Evolutionary conservation across 139 green algal species (phyloP).

Genomic region (Nannochloris sp.): DNA sequence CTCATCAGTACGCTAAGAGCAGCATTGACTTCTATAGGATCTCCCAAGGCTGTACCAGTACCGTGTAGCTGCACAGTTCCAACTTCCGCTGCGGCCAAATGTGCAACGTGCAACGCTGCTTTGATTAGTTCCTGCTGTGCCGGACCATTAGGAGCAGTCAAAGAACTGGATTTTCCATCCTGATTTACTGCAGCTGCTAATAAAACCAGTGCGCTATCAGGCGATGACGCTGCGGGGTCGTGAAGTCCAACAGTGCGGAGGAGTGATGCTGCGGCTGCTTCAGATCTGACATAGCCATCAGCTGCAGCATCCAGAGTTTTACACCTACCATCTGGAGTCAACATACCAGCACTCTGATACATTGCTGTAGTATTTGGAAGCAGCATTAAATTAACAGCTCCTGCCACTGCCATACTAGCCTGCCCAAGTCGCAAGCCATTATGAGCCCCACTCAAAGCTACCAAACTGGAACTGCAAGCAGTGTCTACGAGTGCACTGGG

Average conservation of each 20-base stretch:
- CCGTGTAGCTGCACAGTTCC: slow-evolving; percentile 46
- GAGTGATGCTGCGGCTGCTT: slow-evolving; percentile 37
- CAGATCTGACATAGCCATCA: slow-evolving; percentile 71
- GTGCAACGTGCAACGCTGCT: slow-evolving; percentile 27
- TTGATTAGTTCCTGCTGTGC: slow-evolving; percentile 47
- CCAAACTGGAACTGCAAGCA: slow-evolving; percentile 20
- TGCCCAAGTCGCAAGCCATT: background rate
- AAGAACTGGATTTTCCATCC: slow-evolving; percentile 34
- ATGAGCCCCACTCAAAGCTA: slow-evolving; percentile 15
- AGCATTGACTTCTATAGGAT: slow-evolving; percentile 51
- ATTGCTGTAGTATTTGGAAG: slow-evolving; percentile 16
- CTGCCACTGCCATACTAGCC: background rate
- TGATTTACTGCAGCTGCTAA: slow-evolving; percentile 33
- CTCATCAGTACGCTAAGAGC: slow-evolving; percentile 29
- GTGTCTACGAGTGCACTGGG: slow-evolving; percentile 57
- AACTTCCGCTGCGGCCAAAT: slow-evolving; percentile 2
- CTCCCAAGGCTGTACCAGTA: slow-evolving; percentile 43
- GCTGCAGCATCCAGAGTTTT: slow-evolving; percentile 75
- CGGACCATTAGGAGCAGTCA: slow-evolving; percentile 41
- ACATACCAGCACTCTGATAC: slow-evolving; percentile 15
- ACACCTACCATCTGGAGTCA: slow-evolving; percentile 63
- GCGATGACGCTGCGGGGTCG: too few species aligned
- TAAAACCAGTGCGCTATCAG: background rate
- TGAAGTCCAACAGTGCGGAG: background rate
- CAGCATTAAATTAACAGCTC: slow-evolving; percentile 29